Conservation (phyloP, 805 yeast species). For the Metschnikowia amazonensis region DNA sequence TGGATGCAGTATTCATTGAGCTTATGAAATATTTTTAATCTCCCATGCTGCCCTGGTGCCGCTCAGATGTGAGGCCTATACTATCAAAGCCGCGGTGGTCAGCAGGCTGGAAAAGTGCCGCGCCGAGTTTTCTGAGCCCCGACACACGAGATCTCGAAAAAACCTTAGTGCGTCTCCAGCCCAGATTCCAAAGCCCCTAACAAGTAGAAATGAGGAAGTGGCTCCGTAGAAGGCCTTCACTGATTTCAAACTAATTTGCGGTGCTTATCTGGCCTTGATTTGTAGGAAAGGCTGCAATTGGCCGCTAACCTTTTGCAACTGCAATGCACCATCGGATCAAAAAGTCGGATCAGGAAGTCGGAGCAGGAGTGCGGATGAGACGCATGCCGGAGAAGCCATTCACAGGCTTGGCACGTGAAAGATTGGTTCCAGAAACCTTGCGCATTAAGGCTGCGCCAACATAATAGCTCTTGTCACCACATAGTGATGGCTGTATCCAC, state of each 20-base stretch:
- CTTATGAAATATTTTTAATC: not conserved
- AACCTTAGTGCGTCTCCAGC: not conserved
- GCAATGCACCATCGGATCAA: not conserved
- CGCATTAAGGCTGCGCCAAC: not conserved
- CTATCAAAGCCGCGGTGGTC: not conserved
- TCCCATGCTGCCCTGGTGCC: not conserved
- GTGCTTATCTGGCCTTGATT: too few species aligned
- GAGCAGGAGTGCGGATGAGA: not conserved
- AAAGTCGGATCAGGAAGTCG: not conserved
- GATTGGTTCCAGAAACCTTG: not conserved
- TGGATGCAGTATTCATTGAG: too few species aligned
- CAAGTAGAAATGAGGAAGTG: not conserved
- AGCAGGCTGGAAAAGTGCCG: not conserved
- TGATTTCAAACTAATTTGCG: too few species aligned
- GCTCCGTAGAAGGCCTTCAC: not conserved
- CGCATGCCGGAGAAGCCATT: not conserved
- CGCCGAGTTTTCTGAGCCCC: not conserved
- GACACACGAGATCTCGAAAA: not conserved
- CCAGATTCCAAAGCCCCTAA: not conserved
- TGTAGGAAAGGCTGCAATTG: not conserved
- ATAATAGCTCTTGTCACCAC: not conserved
- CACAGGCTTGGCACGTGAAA: not conserved
- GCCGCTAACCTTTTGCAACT: not conserved
- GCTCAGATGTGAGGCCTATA: not conserved
- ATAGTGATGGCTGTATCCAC: not conserved